phyloP scores from a whole-genome alignment of 2,329 filamentous ascomycete species.

The Macroventuria anomochaeta region DNA sequence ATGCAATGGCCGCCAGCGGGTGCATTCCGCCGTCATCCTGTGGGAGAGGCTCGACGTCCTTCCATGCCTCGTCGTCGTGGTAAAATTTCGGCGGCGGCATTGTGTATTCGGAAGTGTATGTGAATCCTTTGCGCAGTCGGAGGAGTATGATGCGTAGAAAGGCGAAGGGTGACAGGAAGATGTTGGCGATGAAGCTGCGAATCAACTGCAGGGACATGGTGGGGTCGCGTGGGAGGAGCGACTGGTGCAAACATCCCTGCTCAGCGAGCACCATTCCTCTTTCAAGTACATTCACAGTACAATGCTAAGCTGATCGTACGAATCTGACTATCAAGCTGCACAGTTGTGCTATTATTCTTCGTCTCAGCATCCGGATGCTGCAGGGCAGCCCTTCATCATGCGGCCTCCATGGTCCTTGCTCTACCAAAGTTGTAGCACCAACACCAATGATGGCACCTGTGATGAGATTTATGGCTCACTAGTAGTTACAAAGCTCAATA shows the following conservation, averaged over 20 bases:
- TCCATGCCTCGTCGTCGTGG: constrained; percentile 76
- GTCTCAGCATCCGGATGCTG: neutral
- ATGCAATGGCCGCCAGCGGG: constrained; percentile 91
- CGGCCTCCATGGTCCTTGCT: neutral
- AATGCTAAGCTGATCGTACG: constrained; percentile 10
- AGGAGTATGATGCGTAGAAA: constrained; percentile 8
- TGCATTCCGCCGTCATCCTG: constrained; percentile 77
- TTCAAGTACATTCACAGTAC: constrained; percentile 14
- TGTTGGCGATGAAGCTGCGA: constrained; percentile 14
- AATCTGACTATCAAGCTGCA: neutral
- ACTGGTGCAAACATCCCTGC: constrained; percentile 5
- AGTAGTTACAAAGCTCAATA: neutral
- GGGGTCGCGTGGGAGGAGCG: constrained; percentile 14
- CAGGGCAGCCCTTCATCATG: constrained; percentile 6
- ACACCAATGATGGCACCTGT: neutral
- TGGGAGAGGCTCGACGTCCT: constrained; percentile 81
- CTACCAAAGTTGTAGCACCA: neutral
- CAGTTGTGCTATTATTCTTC: neutral
- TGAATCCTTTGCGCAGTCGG: neutral
- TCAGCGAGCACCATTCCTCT: constrained; percentile 12
- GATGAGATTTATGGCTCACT: neutral
- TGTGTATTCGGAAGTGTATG: neutral
- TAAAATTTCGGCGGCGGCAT: constrained; percentile 53
- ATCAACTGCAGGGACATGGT: constrained; percentile 20
- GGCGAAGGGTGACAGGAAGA: constrained; percentile 5